These are phyloP conservation scores for Hylodesmum podocarpum DNA, from an alignment of 306 rosid genomes.

Conservation along the genomic window DNA sequence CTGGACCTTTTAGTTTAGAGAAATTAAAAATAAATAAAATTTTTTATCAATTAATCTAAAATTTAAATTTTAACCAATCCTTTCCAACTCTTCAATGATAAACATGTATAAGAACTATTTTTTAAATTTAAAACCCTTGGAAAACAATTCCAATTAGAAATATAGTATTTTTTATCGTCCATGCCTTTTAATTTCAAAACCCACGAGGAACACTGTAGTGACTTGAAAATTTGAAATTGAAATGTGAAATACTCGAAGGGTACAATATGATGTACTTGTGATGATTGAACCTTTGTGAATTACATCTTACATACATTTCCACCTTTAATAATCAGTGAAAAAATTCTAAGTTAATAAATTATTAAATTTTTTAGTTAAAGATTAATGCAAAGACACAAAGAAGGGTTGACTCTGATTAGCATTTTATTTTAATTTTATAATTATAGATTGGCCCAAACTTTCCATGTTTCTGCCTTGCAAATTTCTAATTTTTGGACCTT, in stretches of 20 bases:
- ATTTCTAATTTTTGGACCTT: background rate
- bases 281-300: background rate
- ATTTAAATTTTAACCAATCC: too few species aligned
- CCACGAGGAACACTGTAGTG: background rate
- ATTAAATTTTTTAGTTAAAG: background rate
- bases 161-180: too few species aligned
- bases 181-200: too few species aligned
- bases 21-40: too few species aligned
- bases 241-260: background rate
- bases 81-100: too few species aligned
- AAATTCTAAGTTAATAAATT: background rate
- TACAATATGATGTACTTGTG: background rate
- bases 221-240: background rate
- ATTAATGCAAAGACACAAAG: background rate
- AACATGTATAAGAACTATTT: too few species aligned
- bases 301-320: background rate
- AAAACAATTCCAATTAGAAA: too few species aligned
- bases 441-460: background rate
- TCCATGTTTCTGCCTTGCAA: background rate
- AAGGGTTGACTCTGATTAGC: background rate
- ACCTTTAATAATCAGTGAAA: background rate
- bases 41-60: too few species aligned
- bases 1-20: too few species aligned
- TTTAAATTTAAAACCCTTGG: too few species aligned
- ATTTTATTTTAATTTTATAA: background rate